These are phyloP conservation scores for Deinandra increscens DNA, from an alignment of 129 eudicot species.

Conservation along the genomic window DNA sequence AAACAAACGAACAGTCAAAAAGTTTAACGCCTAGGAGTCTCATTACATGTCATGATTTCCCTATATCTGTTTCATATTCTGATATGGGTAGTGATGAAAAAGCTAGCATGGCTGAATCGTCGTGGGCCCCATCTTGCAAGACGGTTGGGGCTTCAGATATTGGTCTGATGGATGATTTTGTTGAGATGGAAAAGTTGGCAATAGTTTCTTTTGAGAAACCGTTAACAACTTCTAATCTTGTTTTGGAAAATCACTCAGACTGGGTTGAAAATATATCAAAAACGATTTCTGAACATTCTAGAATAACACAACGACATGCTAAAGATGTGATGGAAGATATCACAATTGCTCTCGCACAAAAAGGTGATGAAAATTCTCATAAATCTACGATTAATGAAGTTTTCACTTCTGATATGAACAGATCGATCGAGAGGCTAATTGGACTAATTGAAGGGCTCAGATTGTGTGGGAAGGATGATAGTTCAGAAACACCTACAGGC, in stretches of 20 bases:
- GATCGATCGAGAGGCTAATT: constrained; percentile 50
- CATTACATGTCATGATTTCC: constrained; percentile 27
- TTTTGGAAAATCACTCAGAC: constrained; percentile 26
- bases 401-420: constrained; percentile 31
- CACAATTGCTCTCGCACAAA: constrained; percentile 33
- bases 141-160: constrained; percentile 60
- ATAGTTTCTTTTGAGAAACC: constrained; percentile 50
- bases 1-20: constrained; percentile 42
- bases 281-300: constrained; percentile 39
- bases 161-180: constrained; percentile 86
- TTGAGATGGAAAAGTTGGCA: constrained; percentile 95
- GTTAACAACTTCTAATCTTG: constrained; percentile 32
- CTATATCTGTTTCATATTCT: constrained; percentile 48
- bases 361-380: constrained; percentile 8
- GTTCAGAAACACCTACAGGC: constrained; percentile 47
- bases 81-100: constrained; percentile 78
- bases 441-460: constrained; percentile 68
- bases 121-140: constrained; percentile 53
- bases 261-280: constrained; percentile 43
- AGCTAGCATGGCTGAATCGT: constrained; percentile 68
- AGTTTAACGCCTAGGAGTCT: constrained; percentile 25
- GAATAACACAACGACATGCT: constrained; percentile 33
- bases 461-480: constrained; percentile 31
- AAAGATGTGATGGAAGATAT: constrained; percentile 40
- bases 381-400: constrained; percentile 22